Conservation (phyloP, 2,329 filamentous ascomycete species). For the Clonostachys sp. region DNA sequence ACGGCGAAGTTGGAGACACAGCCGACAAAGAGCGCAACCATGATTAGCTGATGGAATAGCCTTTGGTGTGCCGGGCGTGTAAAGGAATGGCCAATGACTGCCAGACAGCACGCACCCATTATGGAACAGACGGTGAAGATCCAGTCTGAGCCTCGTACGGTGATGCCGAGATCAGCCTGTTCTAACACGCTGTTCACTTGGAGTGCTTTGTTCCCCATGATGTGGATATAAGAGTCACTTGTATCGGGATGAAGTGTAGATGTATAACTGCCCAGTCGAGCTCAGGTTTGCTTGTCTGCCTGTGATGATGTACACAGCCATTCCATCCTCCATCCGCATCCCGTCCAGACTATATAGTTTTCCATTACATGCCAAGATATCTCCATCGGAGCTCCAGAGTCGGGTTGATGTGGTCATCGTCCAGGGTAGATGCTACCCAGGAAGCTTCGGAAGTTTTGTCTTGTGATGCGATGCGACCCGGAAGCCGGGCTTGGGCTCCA, state of each 20-base stretch:
- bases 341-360: no score
- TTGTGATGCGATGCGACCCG: no score
- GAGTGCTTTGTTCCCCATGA: constrained; percentile 36
- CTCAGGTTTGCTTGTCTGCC: no score
- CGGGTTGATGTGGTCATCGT: no score
- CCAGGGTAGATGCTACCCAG: no score
- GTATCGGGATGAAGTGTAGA: not conserved
- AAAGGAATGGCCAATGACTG: constrained; percentile 45
- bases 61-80: constrained; percentile 49
- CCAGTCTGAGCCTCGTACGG: constrained; percentile 54
- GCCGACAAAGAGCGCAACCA: constrained; percentile 40
- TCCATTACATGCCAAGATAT: no score
- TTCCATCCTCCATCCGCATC: no score
- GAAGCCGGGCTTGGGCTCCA: no score
- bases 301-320: no score
- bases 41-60: constrained; percentile 52
- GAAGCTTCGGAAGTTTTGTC: no score
- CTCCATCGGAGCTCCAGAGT: no score
- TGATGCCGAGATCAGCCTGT: constrained; percentile 53
- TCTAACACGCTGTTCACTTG: constrained; percentile 37
- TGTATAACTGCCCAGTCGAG: not conserved
- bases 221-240: not conserved
- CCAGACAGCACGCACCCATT: constrained; percentile 50
- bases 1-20: constrained; percentile 45
- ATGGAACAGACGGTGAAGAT: constrained; percentile 58